Conservation (phyloP, 2,329 filamentous ascomycete genomes). For the Nemania sp. region DNA sequence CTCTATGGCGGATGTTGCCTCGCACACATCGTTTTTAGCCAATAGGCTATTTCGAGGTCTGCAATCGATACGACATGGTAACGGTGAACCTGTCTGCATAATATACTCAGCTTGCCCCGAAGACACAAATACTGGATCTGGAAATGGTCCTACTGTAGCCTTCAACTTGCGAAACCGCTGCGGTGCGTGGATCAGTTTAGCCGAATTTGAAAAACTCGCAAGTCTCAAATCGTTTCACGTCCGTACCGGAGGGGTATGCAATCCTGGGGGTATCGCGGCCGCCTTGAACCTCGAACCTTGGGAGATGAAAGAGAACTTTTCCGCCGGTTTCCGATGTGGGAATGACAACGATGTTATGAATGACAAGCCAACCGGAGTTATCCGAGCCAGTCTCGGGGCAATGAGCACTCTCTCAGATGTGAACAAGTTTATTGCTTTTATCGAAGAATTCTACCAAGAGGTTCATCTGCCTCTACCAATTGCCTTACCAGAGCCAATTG, state of each 20-base stretch:
- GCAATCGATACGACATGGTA: slow-evolving; percentile 65
- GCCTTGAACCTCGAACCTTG: slow-evolving; percentile 73
- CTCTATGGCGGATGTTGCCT: slow-evolving; percentile 68
- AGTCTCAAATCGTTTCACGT: slow-evolving; percentile 78
- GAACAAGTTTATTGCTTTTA: slow-evolving; percentile 68
- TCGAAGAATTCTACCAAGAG: slow-evolving; percentile 66
- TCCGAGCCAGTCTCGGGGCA: slow-evolving; percentile 83
- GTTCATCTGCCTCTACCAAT: slow-evolving; percentile 20
- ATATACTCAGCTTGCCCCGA: slow-evolving; percentile 57
- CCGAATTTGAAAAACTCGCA: slow-evolving; percentile 86
- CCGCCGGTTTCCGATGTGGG: slow-evolving; percentile 81
- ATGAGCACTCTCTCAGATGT: slow-evolving; percentile 85
- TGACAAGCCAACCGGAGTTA: slow-evolving; percentile 84
- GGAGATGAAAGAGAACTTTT: slow-evolving; percentile 86
- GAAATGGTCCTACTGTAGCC: slow-evolving; percentile 74
- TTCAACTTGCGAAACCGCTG: slow-evolving; percentile 76
- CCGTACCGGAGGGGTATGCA: slow-evolving; percentile 87
- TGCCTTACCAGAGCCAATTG: not conserved
- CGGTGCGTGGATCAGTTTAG: slow-evolving; percentile 76
- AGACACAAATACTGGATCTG: slow-evolving; percentile 39
- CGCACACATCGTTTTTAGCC: slow-evolving; percentile 70
- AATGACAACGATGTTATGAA: slow-evolving; percentile 78
- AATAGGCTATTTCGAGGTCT: slow-evolving; percentile 63
- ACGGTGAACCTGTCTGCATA: slow-evolving; percentile 65
- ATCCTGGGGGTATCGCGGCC: slow-evolving; percentile 81